Base-by-base conservation (phyloP, 805 yeast genomes). In the Geotrichum ghanense region DNA sequence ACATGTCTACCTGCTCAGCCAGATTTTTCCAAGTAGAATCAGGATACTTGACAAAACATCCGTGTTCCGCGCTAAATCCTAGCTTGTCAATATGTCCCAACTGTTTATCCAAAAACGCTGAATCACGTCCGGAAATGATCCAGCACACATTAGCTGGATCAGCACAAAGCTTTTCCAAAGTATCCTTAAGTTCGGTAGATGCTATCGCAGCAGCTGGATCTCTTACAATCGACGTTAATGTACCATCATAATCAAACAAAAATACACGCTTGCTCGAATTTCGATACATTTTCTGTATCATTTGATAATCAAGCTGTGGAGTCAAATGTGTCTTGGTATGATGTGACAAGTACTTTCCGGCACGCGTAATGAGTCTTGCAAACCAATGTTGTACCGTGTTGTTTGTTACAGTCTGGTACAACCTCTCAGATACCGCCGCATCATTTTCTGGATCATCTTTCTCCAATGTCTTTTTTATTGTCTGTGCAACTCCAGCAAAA, bases 161-260 rank as follows among this genome's bases (percentile, higher is more conserved):
- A 12, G 71, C 69, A 2, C 82, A 71, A 45, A 92, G 70, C 24
- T 70, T 67, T 22, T 74, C 70, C 49, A 92, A 64, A 10, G 83
- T 76, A 6, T 70, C 64, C 46, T 76, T 71, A 41, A 92, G 69
- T 53, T 82, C 73, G 2, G 81, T 79, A 0, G 95, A 79, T 2
- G 99, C 98, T 39, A 92, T 83, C 0, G 98, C 98, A 0, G 97
- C 97, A n/a, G 90, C 87, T 1, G 99, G 99, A 56, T 92, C 97
- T 35, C 79, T 75, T 2, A 92, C 98, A 59, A 92, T 92, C 12
- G 97, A 97, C 0, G 98, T 87, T 54, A 92, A 71, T 1, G 99
- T 92, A 23, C 99, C 99, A 62, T 92, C 99, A 62, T 92, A 92
- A 66, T 92, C 99, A 66, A 92, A 89, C 56, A 92, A 63, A 56